Evolutionary conservation across 352 stramenopile species (phyloP).

Genomic region (Globisporangium parvum): DNA sequence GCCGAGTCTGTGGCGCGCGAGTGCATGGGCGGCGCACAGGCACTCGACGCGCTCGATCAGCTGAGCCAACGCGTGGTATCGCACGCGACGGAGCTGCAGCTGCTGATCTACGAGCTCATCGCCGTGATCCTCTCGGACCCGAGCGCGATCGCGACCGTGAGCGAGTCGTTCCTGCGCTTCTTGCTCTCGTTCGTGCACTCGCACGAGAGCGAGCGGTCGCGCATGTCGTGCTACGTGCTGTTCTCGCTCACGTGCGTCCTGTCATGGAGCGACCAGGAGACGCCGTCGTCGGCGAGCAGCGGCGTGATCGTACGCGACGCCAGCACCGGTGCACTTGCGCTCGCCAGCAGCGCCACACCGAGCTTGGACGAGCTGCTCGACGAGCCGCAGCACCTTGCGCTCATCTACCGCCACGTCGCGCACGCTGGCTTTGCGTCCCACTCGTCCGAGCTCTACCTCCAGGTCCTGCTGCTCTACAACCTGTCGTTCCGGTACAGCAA

Average conservation of each 20-base stretch:
- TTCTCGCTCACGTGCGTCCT: conserved; percentile 54
- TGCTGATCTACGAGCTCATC: conserved; percentile 42
- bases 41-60: conserved; percentile 32
- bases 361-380: conserved; percentile 46
- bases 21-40: conserved; percentile 28
- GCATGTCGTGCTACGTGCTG: conserved; percentile 54
- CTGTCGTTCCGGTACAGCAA: conserved; percentile 65
- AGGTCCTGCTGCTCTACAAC: conserved; percentile 71
- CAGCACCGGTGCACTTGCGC: too few species aligned
- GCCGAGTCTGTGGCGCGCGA: conserved; percentile 20
- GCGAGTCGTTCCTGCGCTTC: conserved; percentile 44
- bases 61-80: conserved; percentile 16
- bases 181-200: conserved; percentile 42
- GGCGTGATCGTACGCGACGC: background rate
- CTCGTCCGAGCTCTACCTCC: conserved; percentile 44
- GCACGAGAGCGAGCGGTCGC: background rate
- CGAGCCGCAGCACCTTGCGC: conserved; percentile 32
- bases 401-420: conserved; percentile 42
- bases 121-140: conserved; percentile 45
- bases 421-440: conserved; percentile 27
- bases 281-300: background rate
- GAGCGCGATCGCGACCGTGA: conserved; percentile 35
- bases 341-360: background rate
- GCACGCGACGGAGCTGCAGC: conserved; percentile 9
- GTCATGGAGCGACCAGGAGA: conserved; percentile 39